Conservation (phyloP, 192 early-diverging fungal genomes). For the Gamsiella multidivaricata region DNA sequence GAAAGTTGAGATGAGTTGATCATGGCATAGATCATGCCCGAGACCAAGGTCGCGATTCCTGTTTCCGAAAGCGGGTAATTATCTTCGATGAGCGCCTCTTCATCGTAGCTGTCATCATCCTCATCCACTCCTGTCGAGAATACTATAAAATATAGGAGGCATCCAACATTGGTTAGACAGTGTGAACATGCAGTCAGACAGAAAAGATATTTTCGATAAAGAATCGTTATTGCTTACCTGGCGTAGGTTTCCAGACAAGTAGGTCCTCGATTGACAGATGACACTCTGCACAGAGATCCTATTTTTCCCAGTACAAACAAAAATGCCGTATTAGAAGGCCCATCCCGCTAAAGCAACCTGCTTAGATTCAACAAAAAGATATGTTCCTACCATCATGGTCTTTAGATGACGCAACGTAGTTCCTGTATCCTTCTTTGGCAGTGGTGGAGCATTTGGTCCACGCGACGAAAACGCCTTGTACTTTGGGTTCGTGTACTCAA, state of each 20-base stretch:
- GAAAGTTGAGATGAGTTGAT: conserved; percentile 15
- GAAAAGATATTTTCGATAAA: no score
- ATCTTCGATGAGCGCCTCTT: conserved; percentile 46
- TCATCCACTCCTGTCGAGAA: conserved; percentile 43
- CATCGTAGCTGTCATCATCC: conserved; percentile 39
- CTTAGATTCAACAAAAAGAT: no score
- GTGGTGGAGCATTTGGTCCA: conserved; percentile 20
- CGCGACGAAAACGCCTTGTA: conserved; percentile 38
- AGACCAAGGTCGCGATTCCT: conserved; percentile 37
- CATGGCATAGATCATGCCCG: conserved; percentile 45
- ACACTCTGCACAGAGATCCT: conserved; percentile 30
- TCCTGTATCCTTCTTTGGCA: conserved; percentile 8
- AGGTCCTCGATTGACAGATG: conserved; percentile 42
- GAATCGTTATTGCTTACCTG: conserved; percentile 1
- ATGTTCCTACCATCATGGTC: conserved; percentile 36
- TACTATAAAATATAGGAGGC: conserved; percentile 8
- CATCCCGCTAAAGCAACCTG: no score
- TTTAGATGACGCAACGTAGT: conserved; percentile 18
- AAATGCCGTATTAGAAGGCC: no score
- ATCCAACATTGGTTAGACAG: background rate
- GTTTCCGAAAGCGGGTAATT: conserved; percentile 48
- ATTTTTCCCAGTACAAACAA: background rate
- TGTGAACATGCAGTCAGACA: background rate
- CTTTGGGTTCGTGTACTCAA: conserved; percentile 38
- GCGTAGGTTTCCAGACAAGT: conserved; percentile 39